Evolutionary conservation across 1,139 yeast species (phyloP).

Genomic region (Debaryomyces nepalensis): DNA sequence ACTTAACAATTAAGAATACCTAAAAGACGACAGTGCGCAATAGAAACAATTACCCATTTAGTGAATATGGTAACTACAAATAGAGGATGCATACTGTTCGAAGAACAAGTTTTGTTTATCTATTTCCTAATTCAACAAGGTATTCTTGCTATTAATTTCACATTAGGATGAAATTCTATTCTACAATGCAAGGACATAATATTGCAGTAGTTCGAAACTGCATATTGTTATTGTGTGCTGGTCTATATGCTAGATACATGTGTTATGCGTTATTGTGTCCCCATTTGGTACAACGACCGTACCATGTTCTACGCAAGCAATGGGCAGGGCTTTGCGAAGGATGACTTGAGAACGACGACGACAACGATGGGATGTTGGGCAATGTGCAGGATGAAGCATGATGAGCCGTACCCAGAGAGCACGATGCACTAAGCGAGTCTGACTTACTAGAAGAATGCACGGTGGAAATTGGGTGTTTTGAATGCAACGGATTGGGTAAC

Average conservation of each 20-base stretch:
- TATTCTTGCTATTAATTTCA: slow-evolving; percentile 12
- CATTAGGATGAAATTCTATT: slow-evolving; percentile 2
- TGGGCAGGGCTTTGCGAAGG: slow-evolving; percentile 33
- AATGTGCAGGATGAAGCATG: slow-evolving; percentile 5
- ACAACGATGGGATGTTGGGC: slow-evolving; percentile 8
- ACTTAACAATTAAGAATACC: slow-evolving; percentile 7
- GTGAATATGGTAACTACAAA: slow-evolving; percentile 8
- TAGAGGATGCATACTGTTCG: slow-evolving; percentile 1
- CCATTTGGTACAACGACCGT: slow-evolving; percentile 52
- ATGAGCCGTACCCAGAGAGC: slow-evolving; percentile 23
- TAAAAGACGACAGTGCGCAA: slow-evolving; percentile 8
- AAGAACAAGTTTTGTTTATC: slow-evolving; percentile 9
- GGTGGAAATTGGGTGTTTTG: slow-evolving; percentile 18
- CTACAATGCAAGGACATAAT: slow-evolving; percentile 5
- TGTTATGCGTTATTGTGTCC: slow-evolving; percentile 28
- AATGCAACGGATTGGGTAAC: slow-evolving; percentile 45
- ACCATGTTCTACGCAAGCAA: slow-evolving; percentile 51
- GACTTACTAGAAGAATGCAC: slow-evolving; percentile 9
- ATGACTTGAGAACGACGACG: slow-evolving; percentile 5
- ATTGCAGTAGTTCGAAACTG: not conserved
- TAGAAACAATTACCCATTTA: slow-evolving; percentile 10
- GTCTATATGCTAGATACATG: slow-evolving; percentile 12
- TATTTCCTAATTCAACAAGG: slow-evolving; percentile 5
- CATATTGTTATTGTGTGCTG: slow-evolving; percentile 2
- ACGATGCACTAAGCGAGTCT: slow-evolving; percentile 1